Base-by-base conservation (phyloP, 176 grass and related monocot species). In the Hordeum marinum region DNA sequence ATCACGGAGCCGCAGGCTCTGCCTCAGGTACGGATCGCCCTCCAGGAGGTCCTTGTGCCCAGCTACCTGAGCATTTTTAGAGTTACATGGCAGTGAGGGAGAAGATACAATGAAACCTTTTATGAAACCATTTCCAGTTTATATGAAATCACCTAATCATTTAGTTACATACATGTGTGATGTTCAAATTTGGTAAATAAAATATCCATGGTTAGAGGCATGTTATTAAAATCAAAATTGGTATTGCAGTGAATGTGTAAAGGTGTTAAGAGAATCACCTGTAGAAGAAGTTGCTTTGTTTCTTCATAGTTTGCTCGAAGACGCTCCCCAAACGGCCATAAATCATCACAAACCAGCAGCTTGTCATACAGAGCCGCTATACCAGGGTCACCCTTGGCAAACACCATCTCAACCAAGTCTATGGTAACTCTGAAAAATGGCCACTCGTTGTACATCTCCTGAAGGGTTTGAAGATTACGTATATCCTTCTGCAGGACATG, bases 341-440 rank as follows among this genome's bases (percentile, higher is more conserved):
- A 58, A 48, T 98, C 93, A 39, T 95, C 84, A 63, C 91, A 95
- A 15, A 98, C 95, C 20, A 98, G 84, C 57, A 98, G 63, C 77
- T 94, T 98, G 83, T 95, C 96, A 63, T 95, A 98, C 75, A 98
- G 45, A 46, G 89, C 93, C 24, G 96, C 96, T 83, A 95, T 98
- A 27, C 96, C 96, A 34, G 96, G 96, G 90, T 95, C 91, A 84
- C 95, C 95, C 50, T 95, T 98, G 29, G 95, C 92, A 31, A 98
- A 98, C 72, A 98, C 95, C 93, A 98, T 98, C 89, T 98, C 95
- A 68, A 98, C 91, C 87, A 98, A 82, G 84, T 98, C 95, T 64
- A 98, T 88, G 10, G 95, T 98, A 25, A 98, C 95, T 62, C 95
- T 95, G 83, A 98, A 98, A 79, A 95, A 98, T 9, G 95, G 95